Percentiles rank a stretch among this genome's conserved stretches.
Evolutionary conservation across 1,284 basidiomycete genomes (phyloP).

Genomic region (Sporisorium scitamineum): DNA sequence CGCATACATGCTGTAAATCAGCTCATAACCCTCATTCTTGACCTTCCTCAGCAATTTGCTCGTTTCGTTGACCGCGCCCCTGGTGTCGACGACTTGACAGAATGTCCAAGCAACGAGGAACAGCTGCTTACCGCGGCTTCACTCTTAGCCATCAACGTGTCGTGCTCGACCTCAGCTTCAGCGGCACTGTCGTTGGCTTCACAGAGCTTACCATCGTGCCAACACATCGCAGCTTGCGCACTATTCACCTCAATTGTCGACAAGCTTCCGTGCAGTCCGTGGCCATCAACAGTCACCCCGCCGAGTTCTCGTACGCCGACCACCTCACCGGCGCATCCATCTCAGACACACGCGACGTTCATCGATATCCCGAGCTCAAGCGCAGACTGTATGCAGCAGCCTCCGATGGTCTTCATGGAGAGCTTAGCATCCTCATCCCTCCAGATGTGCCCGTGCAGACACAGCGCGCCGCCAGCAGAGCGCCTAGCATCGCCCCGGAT

Average conservation of each 20-base stretch:
- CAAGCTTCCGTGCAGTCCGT: conserved; percentile 84
- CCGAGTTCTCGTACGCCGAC: conserved; percentile 82
- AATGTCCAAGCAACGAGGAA: conserved; percentile 46
- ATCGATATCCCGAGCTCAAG: conserved; percentile 92
- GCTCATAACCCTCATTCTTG: not conserved
- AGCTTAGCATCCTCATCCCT: conserved; percentile 89
- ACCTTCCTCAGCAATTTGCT: not conserved
- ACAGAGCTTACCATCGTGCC: conserved; percentile 90
- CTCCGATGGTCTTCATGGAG: conserved; percentile 91
- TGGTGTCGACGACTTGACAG: not conserved
- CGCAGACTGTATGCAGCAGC: conserved; percentile 89
- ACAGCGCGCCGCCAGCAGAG: conserved; percentile 29
- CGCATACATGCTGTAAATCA: conserved; percentile 17
- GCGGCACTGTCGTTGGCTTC: conserved; percentile 73
- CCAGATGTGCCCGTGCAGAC: conserved; percentile 72
- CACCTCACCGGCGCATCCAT: conserved; percentile 80
- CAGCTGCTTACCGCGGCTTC: conserved; percentile 60
- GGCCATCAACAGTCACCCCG: conserved; percentile 72
- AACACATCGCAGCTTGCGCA: conserved; percentile 79
- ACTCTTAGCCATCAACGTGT: conserved; percentile 82
- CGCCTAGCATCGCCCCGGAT: conserved; percentile 27
- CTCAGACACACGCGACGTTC: conserved; percentile 78
- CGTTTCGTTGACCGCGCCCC: not conserved
- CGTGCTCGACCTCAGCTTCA: conserved; percentile 87
- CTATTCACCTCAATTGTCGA: conserved; percentile 85